Percentiles rank a stretch among this genome's conserved stretches.
Conservation (phyloP, 345 rosid species). For the Conringia planisiliqua region DNA sequence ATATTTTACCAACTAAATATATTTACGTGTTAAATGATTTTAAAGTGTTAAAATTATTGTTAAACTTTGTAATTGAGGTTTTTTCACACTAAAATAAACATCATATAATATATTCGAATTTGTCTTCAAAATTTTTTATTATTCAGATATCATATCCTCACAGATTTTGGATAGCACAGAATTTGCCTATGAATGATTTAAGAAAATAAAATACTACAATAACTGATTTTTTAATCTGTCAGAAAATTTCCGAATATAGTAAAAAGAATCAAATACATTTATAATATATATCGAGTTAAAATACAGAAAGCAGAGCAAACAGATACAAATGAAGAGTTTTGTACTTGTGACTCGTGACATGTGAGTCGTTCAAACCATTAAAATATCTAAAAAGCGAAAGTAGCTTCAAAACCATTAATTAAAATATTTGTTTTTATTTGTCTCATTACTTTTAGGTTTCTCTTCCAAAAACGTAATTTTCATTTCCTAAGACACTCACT, state of each 20-base stretch:
- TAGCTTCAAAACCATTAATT: background rate
- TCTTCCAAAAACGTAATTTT: constrained; percentile 11
- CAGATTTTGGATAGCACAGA: no score
- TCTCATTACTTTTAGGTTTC: background rate
- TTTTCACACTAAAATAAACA: no score
- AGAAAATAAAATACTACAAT: no score
- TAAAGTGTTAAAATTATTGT: no score
- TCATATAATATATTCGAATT: no score
- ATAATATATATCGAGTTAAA: background rate
- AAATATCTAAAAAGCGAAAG: constrained; percentile 8
- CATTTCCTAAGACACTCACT: constrained; percentile 11
- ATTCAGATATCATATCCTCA: no score
- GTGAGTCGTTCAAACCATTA: constrained; percentile 8
- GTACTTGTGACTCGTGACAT: constrained; percentile 14
- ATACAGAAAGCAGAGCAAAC: background rate
- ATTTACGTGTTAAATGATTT: no score
- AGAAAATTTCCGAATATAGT: background rate
- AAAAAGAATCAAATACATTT: background rate
- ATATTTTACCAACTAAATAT: no score
- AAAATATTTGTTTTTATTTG: constrained; percentile 1
- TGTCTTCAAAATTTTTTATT: no score
- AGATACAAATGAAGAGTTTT: background rate
- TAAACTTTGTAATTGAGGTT: no score
- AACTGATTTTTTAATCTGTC: no score
- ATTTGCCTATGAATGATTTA: no score